These are phyloP conservation scores for Peniophora sp. DNA, from an alignment of 1,284 basidiomycete species.

Conservation along the genomic window DNA sequence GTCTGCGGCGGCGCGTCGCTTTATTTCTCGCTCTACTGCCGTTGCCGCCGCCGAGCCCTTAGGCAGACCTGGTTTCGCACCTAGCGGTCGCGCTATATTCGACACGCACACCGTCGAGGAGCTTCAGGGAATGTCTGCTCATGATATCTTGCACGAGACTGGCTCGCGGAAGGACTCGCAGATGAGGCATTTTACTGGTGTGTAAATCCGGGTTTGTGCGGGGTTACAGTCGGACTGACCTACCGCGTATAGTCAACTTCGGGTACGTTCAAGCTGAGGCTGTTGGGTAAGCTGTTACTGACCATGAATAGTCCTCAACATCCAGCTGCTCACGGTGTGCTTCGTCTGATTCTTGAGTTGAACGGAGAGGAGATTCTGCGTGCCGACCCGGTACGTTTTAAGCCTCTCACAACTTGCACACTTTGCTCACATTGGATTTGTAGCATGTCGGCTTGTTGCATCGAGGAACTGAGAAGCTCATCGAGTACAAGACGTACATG, in stretches of 20 bases:
- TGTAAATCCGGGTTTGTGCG: slow-evolving; percentile 19
- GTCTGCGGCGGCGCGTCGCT: slow-evolving; percentile 11
- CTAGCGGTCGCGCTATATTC: slow-evolving; percentile 37
- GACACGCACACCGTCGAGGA: slow-evolving; percentile 74
- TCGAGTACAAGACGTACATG: slow-evolving; percentile 98
- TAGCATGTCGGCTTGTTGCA: slow-evolving; percentile 96
- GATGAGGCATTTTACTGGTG: slow-evolving; percentile 89
- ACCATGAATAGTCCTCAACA: slow-evolving; percentile 98
- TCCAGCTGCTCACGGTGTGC: slow-evolving; percentile 97
- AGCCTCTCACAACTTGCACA: not conserved
- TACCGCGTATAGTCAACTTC: slow-evolving; percentile 66
- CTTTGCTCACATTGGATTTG: slow-evolving; percentile 9
- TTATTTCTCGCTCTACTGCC: slow-evolving; percentile 18
- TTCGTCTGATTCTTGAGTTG: slow-evolving; percentile 95
- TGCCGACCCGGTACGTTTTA: slow-evolving; percentile 69
- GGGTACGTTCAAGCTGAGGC: slow-evolving; percentile 42
- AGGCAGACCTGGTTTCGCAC: slow-evolving; percentile 12
- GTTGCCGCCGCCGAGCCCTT: slow-evolving; percentile 14
- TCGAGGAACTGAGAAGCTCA: slow-evolving; percentile 97
- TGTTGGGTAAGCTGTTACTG: slow-evolving; percentile 4
- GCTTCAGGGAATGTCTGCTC: slow-evolving; percentile 69
- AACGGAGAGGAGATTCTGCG: slow-evolving; percentile 95
- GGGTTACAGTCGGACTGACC: slow-evolving; percentile 3
- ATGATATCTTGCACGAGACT: slow-evolving; percentile 73
- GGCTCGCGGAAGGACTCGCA: slow-evolving; percentile 70